phyloP scores from a whole-genome alignment of 805 yeast genomes.

The Saitoella complicata region DNA sequence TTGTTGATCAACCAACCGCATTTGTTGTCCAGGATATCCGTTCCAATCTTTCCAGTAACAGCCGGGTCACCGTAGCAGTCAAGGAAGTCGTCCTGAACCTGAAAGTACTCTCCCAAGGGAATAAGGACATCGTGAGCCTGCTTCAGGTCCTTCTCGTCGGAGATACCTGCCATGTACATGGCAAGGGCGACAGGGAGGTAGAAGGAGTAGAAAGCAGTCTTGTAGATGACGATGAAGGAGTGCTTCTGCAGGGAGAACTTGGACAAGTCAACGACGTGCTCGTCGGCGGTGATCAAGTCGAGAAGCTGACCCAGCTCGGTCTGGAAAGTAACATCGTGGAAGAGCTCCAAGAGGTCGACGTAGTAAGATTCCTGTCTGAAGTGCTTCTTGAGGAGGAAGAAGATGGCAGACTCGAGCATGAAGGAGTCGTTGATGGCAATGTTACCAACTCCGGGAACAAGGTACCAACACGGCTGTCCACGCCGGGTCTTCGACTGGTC shows the following conservation, averaged over 20 bases:
- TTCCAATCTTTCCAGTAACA: conserved; percentile 95
- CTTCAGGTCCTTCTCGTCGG: conserved; percentile 53
- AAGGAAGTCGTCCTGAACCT: conserved; percentile 90
- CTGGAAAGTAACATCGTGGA: conserved; percentile 90
- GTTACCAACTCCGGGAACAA: conserved; percentile 45
- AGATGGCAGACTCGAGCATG: conserved; percentile 90
- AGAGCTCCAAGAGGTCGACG: conserved; percentile 76
- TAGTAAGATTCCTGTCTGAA: conserved; percentile 72
- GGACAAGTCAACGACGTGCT: conserved; percentile 74
- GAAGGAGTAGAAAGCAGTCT: conserved; percentile 95
- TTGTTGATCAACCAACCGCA: conserved; percentile 96
- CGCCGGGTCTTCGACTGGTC: conserved; percentile 91
- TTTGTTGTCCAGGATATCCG: conserved; percentile 95
- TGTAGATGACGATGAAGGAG: conserved; percentile 86
- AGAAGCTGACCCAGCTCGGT: conserved; percentile 94
- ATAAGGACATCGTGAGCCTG: conserved; percentile 79
- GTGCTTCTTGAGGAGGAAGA: conserved; percentile 72
- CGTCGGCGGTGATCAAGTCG: conserved; percentile 94
- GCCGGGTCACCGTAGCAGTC: conserved; percentile 97
- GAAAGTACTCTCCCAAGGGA: conserved; percentile 96
- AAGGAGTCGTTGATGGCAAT: conserved; percentile 95
- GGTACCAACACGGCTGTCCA: conserved; percentile 98
- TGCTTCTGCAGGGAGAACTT: conserved; percentile 81
- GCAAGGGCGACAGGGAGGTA: conserved; percentile 95
- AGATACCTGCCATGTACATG: conserved; percentile 78